Evolutionary conservation across 2,329 filamentous ascomycete genomes (phyloP), one percentile per base, ranked within the genome.

Genomic region (Venturia oleaginea): DNA sequence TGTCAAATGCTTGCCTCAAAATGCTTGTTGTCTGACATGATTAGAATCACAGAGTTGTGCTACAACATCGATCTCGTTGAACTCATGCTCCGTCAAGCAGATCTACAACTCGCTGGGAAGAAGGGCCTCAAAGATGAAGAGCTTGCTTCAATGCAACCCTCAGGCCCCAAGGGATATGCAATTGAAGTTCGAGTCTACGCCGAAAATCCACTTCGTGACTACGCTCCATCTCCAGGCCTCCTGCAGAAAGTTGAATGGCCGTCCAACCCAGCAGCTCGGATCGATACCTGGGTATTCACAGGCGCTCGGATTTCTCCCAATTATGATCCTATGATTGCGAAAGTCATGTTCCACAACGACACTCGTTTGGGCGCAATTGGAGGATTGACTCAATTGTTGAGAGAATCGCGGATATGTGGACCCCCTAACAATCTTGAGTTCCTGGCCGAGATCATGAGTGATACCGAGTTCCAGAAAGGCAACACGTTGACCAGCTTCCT

Each of bases 251-350:
- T 88, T 0, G 68, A 78, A 19, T 87, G 84, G 79, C 78, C 81
- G n/a, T 69, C 78, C 15, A 70, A 78, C 0, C 68, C 77, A 0
- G 77, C 77, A 4, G 76, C 80, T 30, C 79, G 86, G 4, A 79
- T 89, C 32, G 86, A 89, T 68, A 87, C 84, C 0, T 88, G 85
- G 85, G 78, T 87, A 1, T 78, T 81, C 63, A 80, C 80, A 1
- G 85, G 85, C 6, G 80, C 81, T 2, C 79, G 77, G 3, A 77
- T 88, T 46, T 82, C 82, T 5, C 79, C 84, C 1, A 78, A 83
- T 65, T 87, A 86, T 63, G 83, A 84, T 69, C 82, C 84, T 0
- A 70, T 86, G 4, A 75, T 85, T 63, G 83, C 81, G 4, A 86
- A 86, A 71, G 75, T 84, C 15, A 85, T 88, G 78, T 79, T 79